A percentile compares a stretch with the other conserved stretches of the same genome.
phyloP scores from a whole-genome alignment of 495 filamentous ascomycete species.

The Penicillium roqueforti region DNA sequence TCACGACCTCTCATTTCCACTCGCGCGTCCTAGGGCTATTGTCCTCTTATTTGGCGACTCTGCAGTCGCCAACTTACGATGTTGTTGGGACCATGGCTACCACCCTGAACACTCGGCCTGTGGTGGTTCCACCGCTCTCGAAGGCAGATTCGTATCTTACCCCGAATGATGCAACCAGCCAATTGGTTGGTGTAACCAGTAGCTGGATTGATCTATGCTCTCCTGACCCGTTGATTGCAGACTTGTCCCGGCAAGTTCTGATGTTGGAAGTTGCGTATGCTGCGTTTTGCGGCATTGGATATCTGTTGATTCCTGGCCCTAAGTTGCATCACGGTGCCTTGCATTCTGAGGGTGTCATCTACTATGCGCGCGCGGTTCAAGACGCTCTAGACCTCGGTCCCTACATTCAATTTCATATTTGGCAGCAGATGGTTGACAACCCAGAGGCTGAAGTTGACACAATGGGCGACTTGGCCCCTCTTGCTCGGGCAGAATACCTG shows the following conservation, averaged over 20 bases:
- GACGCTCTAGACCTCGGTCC: slow-evolving; percentile 68
- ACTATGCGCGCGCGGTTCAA: slow-evolving; percentile 82
- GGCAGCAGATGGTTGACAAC: slow-evolving; percentile 70
- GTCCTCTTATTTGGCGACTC: slow-evolving; percentile 50
- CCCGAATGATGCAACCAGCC: slow-evolving; percentile 65
- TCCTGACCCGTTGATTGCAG: slow-evolving; percentile 71
- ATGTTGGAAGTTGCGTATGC: slow-evolving; percentile 91
- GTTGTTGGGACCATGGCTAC: slow-evolving; percentile 33
- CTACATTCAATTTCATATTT: slow-evolving; percentile 75
- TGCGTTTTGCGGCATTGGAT: slow-evolving; percentile 84
- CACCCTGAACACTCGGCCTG: slow-evolving; percentile 39
- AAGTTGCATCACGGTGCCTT: slow-evolving; percentile 46
- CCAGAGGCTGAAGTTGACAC: slow-evolving; percentile 51
- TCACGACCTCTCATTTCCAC: slow-evolving; percentile 81
- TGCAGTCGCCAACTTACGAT: slow-evolving; percentile 29
- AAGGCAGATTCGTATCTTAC: slow-evolving; percentile 69
- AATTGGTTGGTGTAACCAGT: slow-evolving; percentile 68
- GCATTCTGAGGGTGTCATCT: slow-evolving; percentile 49
- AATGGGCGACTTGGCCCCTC: slow-evolving; percentile 54
- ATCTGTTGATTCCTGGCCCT: slow-evolving; percentile 77
- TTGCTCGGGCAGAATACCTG: slow-evolving; percentile 53
- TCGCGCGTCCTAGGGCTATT: slow-evolving; percentile 63
- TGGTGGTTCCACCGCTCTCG: slow-evolving; percentile 65
- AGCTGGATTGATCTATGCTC: slow-evolving; percentile 91
- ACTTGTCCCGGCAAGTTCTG: slow-evolving; percentile 82